Conservation (phyloP, 345 rosid genomes). For the Anacardium occidentale region DNA sequence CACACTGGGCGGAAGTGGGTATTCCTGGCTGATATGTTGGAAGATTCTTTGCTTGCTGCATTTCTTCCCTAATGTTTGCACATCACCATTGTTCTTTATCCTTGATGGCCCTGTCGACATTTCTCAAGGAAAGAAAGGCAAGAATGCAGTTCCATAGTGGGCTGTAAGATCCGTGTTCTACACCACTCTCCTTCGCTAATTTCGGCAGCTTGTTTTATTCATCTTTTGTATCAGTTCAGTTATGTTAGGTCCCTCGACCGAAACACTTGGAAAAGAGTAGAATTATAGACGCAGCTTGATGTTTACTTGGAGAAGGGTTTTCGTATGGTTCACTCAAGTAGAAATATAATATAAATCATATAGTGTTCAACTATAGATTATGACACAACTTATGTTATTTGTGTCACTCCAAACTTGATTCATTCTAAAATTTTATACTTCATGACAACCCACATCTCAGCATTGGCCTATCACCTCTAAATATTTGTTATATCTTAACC, state of each 20-base stretch:
- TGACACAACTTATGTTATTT: too few relatives aligned
- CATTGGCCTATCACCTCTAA: too few relatives aligned
- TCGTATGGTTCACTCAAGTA: too few relatives aligned
- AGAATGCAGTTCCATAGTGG: constrained; percentile 56
- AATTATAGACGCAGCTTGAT: not conserved
- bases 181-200: constrained; percentile 25
- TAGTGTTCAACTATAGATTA: too few relatives aligned
- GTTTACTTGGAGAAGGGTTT: too few relatives aligned
- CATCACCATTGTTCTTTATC: constrained; percentile 38
- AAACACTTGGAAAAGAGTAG: constrained; percentile 28
- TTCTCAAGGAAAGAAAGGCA: constrained; percentile 22
- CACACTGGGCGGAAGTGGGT: constrained; percentile 77
- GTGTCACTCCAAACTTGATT: too few relatives aligned
- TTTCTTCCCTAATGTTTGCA: constrained; percentile 48
- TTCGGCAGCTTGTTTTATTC: not conserved
- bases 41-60: constrained; percentile 64
- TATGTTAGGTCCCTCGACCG: constrained; percentile 12
- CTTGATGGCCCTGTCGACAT: constrained; percentile 54
- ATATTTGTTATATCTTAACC: too few relatives aligned
- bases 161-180: constrained; percentile 49
- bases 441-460: too few relatives aligned
- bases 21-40: constrained; percentile 72
- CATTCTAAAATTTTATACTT: too few relatives aligned
- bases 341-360: too few relatives aligned
- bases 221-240: not conserved